phyloP scores from a whole-genome alignment of 2,329 filamentous ascomycete genomes.

The Botrytis medusae region DNA sequence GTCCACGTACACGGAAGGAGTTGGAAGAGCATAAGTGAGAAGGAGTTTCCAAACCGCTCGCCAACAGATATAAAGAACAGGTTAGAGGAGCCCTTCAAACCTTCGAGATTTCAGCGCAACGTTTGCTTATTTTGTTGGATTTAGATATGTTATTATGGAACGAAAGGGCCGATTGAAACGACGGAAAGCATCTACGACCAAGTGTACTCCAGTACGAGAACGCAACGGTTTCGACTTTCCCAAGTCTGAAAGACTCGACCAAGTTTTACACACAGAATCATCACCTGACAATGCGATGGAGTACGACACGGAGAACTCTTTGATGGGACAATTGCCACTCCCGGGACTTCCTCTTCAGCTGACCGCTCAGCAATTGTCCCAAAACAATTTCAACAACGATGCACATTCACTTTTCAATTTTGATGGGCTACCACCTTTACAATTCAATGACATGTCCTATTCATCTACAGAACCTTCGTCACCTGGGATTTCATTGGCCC shows the following conservation, averaged over 20 bases:
- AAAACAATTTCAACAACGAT: conserved; percentile 6
- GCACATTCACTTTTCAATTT: conserved; percentile 10
- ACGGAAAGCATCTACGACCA: conserved; percentile 2
- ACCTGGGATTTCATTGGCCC: conserved; percentile 11
- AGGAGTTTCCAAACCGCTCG: conserved; percentile 16
- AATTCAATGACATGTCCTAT: conserved; percentile 17
- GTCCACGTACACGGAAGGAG: conserved; percentile 15
- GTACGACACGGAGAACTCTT: conserved; percentile 13
- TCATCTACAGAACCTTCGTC: conserved; percentile 15
- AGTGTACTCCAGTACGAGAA: conserved; percentile 11
- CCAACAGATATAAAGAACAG: conserved; percentile 18
- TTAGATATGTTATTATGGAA: conserved; percentile 19
- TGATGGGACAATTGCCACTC: conserved; percentile 10
- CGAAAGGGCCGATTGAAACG: conserved; percentile 14
- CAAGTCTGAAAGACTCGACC: conserved; percentile 9
- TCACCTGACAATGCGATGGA: conserved; percentile 13
- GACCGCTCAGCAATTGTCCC: conserved; percentile 1
- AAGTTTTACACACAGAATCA: conserved; percentile 2
- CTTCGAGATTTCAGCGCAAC: neutral
- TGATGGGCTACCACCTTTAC: conserved; percentile 12
- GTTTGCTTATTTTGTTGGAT: conserved; percentile 7
- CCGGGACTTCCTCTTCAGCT: conserved; percentile 6
- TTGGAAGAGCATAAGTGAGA: conserved; percentile 20
- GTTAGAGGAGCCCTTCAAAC: neutral
- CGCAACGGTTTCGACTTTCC: neutral